These are phyloP conservation scores for Aspergillus sclerotioniger DNA, from an alignment of 495 filamentous ascomycete species.

Conservation along the genomic window DNA sequence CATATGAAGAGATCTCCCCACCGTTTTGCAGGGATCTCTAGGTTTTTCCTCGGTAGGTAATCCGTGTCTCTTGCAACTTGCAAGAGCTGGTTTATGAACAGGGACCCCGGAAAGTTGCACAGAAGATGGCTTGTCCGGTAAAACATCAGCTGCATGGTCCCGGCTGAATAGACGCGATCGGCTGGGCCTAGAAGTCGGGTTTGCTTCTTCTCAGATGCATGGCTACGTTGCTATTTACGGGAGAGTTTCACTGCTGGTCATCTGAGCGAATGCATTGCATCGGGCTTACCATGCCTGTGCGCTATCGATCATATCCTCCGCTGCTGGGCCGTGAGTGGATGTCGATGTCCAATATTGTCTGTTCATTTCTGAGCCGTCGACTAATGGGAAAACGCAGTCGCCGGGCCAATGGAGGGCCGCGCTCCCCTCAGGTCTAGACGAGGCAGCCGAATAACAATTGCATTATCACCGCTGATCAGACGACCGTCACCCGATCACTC, in stretches of 20 bases:
- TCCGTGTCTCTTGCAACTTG: not conserved
- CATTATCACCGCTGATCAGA: conserved; percentile 1
- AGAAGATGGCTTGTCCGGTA: not conserved
- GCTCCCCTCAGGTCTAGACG: not conserved
- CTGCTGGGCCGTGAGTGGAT: not conserved
- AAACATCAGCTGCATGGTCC: not conserved
- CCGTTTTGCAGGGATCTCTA: not conserved
- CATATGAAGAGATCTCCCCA: not conserved
- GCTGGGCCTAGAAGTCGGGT: not conserved
- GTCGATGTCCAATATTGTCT: not conserved
- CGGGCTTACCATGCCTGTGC: not conserved
- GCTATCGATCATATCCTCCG: not conserved
- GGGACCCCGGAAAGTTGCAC: not conserved
- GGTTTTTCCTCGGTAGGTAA: not conserved
- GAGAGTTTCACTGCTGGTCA: conserved; percentile 2
- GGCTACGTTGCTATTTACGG: not conserved
- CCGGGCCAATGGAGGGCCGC: not conserved
- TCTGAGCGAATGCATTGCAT: conserved; percentile 1
- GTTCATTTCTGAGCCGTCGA: not conserved
- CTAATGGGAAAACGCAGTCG: not conserved
- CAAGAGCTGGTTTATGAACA: not conserved
- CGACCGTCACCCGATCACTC: not conserved
- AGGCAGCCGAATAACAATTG: not conserved
- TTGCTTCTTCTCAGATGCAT: conserved; percentile 6
- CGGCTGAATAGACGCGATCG: not conserved